A percentile compares a stretch with the other conserved stretches of the same genome.
These are phyloP conservation scores for Prunus armeniaca DNA, from an alignment of 306 rosid genomes.

Conservation along the genomic window DNA sequence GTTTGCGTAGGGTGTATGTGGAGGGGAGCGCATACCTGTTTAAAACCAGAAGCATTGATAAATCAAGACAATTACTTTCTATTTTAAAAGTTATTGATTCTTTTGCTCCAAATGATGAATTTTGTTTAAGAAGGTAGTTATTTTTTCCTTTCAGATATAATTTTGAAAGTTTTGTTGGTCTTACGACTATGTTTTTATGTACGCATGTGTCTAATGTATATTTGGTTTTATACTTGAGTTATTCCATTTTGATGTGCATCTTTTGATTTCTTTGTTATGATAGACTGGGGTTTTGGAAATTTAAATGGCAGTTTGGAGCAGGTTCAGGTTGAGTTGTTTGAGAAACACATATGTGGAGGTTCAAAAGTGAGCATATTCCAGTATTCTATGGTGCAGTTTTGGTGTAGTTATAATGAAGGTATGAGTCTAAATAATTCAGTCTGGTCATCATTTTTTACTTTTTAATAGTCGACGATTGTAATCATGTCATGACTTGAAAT, in stretches of 20 bases:
- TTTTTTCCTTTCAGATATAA: slow-evolving; percentile 1
- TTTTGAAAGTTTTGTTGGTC: neutral
- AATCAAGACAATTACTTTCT: slow-evolving; percentile 59
- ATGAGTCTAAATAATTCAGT: slow-evolving; percentile 24
- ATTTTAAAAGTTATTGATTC: slow-evolving; percentile 50
- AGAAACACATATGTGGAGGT: slow-evolving; percentile 74
- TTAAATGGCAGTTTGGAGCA: slow-evolving; percentile 99
- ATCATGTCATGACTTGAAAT: neutral
- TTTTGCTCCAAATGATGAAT: slow-evolving; percentile 32
- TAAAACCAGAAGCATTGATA: slow-evolving; percentile 69
- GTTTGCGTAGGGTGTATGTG: slow-evolving; percentile 52
- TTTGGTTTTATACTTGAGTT: slow-evolving; percentile 12
- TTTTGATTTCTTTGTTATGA: slow-evolving; percentile 37
- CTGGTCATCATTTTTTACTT: slow-evolving; percentile 5
- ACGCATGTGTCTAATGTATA: neutral
- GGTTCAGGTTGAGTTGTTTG: slow-evolving; percentile 89
- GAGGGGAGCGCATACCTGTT: slow-evolving; percentile 60
- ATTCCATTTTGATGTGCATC: slow-evolving; percentile 13
- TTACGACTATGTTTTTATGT: neutral
- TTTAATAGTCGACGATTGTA: neutral
- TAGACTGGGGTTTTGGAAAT: slow-evolving; percentile 75
- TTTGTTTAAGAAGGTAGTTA: slow-evolving; percentile 65
- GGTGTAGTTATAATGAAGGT: slow-evolving; percentile 56
- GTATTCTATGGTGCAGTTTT: slow-evolving; percentile 72
- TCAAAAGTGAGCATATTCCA: slow-evolving; percentile 77